Base-by-base conservation (phyloP, 805 yeast genomes). In the Osmozyma mogii region DNA sequence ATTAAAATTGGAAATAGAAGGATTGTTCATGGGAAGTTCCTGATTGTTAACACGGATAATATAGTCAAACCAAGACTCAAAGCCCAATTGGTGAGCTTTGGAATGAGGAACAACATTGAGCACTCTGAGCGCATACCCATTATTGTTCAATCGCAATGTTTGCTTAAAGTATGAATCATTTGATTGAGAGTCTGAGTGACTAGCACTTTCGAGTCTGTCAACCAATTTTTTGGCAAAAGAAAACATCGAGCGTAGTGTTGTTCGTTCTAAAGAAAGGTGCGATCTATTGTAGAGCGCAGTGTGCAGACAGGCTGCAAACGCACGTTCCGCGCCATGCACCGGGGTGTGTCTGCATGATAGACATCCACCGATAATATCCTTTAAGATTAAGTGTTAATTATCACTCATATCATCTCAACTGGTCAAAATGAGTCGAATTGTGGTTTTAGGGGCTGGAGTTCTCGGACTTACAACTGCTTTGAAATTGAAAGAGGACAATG, bases 31-130 rank as follows among this genome's bases (percentile, higher is more conserved):
- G 13, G 69, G 70, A 29, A 64, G 48, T 27, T 80, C 82, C 39
- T 72, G 78, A 25, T 83, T 84, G 43, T 89, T 84, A 33, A 87
- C 61, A 1, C 82, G 80, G n/a, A 85, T 68, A 20, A 89, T 74
- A 50, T 69, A 89, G 51, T 89, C 98, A 48, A 89, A 92, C 74
- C 84, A 81, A 7, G 92, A 67, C 54, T 87, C 94, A 17, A 92
- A 51, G 3, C 65, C 66, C 2, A 43, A 34, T 17, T 37, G 36
- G 25, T 54, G 55, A 0, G 60, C 68, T 9, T 37, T 14, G 4
- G 67, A 59, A 16, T 57, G 60, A 8, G 68, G 66, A 6, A 38
- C 49, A 12, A 63, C 66, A n/a, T 47, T 47, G 27, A 54, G 31
- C 19, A 63, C 59, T 16, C 70, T 44, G 29, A 63, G 52, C 4